These are phyloP conservation scores for Spergularia marina DNA, from an alignment of 148 eudicot species.

Conservation along the genomic window DNA sequence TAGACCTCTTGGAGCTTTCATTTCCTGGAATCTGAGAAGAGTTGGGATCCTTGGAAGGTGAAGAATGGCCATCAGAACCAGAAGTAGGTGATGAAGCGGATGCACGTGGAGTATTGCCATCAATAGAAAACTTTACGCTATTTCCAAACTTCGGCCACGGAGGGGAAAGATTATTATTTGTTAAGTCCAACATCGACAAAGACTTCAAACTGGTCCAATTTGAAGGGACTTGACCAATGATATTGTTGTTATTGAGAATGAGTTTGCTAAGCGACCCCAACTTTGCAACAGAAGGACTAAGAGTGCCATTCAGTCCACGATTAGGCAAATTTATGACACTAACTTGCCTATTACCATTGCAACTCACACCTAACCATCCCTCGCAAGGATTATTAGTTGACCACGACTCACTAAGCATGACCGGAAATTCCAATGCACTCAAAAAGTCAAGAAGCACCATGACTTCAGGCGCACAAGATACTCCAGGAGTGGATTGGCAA, in stretches of 20 bases:
- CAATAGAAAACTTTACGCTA: constrained; percentile 43
- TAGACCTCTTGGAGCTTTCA: constrained; percentile 35
- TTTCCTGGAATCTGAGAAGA: constrained; percentile 19
- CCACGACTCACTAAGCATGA: constrained; percentile 74
- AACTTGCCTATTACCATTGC: constrained; percentile 51
- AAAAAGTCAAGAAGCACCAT: constrained; percentile 77
- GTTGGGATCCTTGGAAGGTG: constrained; percentile 25
- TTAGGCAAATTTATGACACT: constrained; percentile 60
- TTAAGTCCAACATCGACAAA: constrained; percentile 55
- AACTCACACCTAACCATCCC: constrained; percentile 81
- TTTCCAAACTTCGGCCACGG: constrained; percentile 64
- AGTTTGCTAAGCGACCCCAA: constrained; percentile 58
- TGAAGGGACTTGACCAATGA: constrained; percentile 63
- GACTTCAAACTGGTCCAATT: constrained; percentile 74
- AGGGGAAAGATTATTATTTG: constrained; percentile 72
- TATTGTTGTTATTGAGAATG: constrained; percentile 56
- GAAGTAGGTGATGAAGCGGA: constrained; percentile 36
- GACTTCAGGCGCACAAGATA: constrained; percentile 67
- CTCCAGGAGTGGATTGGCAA: constrained; percentile 59
- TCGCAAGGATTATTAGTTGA: constrained; percentile 71
- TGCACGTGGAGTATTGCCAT: constrained; percentile 45
- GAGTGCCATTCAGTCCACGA: constrained; percentile 61
- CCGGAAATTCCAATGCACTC: constrained; percentile 65
- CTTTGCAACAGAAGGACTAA: constrained; percentile 68
- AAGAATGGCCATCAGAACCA: constrained; percentile 25